Base-by-base conservation (phyloP, 73 alveolate species). In the Uronychia setigera region DNA sequence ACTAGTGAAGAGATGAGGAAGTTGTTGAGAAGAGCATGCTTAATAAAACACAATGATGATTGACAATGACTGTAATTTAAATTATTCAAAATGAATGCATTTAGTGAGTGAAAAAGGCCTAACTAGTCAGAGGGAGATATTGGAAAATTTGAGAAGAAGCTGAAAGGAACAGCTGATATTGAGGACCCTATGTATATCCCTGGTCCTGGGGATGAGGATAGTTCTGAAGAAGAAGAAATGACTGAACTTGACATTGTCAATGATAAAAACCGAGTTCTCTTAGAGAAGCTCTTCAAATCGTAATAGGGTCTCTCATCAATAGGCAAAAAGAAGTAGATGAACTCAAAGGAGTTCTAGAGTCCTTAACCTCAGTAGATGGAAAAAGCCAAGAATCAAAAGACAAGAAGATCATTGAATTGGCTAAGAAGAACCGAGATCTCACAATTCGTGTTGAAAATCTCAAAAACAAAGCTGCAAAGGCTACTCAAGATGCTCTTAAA, bases 401-500 rank as follows among this genome's bases (percentile, higher is more conserved):
- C 77, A 89, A 79, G 86, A 89, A 89, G 81, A 76, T 89, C 1
- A 58, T 89, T 29, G 95, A 89, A 30, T 32, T 89, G 0, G 92
- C 95, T 1, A 86, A 85, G 83, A 89, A 89, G 82, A 89, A 89
- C 33, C 57, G 91, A 35, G 86, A 90, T 26, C 76, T 84, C 32
- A 32, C 83, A 28, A 59, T 89, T 0, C 27, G 81, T 33, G 86
- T 84, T 25, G 95, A 89, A 35, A 35, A 80, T n/a, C 74, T 89
- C 80, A 89, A 89, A 57, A 89, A 84, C 29, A 89, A 89, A 31
- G 95, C 95, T 1, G 95, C 95, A 11, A 89, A 88, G 34, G 95
- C 95, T 1, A 86, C 89, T 76, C 89, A 89, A 79, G 76, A 86
- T 29, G 95, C 89, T 32, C 32, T 77, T 0, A 77, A 79, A 57